Base-by-base conservation (phyloP, 495 filamentous ascomycete species). In the Penicillium crystallinum region DNA sequence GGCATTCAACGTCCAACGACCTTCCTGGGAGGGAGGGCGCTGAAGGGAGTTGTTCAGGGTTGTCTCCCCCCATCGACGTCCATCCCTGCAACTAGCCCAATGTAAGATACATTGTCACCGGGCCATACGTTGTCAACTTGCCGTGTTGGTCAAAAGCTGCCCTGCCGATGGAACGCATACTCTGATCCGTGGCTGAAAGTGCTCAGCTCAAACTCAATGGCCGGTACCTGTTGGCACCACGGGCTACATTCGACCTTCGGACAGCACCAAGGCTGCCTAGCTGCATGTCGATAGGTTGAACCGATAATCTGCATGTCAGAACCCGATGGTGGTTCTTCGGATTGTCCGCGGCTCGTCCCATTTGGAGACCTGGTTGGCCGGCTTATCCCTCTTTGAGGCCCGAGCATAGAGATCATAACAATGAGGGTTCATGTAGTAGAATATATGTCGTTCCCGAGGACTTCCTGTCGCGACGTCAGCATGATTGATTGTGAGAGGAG, bases 391-490 rank as follows among this genome's bases (percentile, higher is more conserved):
- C 23, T 11, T 19, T 4, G 14, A 35, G 29, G 1, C 12, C 25
- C 37, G 29, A 22, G 23, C 11, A 38, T 8, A 4, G 10, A 23
- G 12, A 23, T 27, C 29, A 50, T 18, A 50, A 42, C 19, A 41
- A 42, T 27, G 8, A 33, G 18, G 0, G 12, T 25, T n/a, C 37
- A 42, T 42, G 29, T 12, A 0, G 18, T n/a, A 7, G 30, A 11
- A 14, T 33, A 50, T 2, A 19, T n/a, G 18, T 3, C 5, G 17
- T 25, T 49, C 38, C 44, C 56, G 55, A 44, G 14, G 45, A 22
- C 44, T 59, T 64, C 54, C 55, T 46, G 42, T 49, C 47, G 59
- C 65, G 57, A 71, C 68, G 68, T 71, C 68, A 73, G 66, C 57
- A 71, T 71, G 68, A 69, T 65, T 51, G 55, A 47, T 45, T 41